These are phyloP conservation scores for Multifurca ochricompacta DNA, from an alignment of 768 basidiomycete species.

Conservation along the genomic window DNA sequence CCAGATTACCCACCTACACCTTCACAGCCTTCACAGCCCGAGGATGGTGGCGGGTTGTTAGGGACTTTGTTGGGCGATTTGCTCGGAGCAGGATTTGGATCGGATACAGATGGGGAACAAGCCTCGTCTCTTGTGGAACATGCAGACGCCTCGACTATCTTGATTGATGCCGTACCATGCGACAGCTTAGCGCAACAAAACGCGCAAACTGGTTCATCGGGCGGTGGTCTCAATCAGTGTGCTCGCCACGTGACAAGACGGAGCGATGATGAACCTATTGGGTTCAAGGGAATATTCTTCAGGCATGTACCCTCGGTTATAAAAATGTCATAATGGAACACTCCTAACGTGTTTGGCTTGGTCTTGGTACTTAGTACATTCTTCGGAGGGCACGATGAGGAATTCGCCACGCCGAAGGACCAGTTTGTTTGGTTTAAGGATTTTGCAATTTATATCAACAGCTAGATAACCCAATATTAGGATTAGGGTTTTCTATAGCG, in stretches of 20 bases:
- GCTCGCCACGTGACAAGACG: too few relatives aligned
- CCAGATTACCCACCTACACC: constrained; percentile 23
- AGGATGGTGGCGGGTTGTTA: background rate
- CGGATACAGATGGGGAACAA: background rate
- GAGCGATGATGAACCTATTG: constrained; percentile 26
- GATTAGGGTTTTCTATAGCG: too few relatives aligned
- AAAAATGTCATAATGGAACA: too few relatives aligned
- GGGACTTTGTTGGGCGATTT: background rate
- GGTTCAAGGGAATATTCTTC: constrained; percentile 58
- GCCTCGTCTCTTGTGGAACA: background rate
- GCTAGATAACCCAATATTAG: too few relatives aligned
- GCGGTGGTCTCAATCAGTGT: too few relatives aligned
- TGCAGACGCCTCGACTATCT: background rate
- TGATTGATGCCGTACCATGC: background rate
- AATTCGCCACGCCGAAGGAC: constrained; percentile 64
- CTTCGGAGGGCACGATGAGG: constrained; percentile 64
- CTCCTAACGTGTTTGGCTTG: background rate
- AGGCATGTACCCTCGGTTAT: constrained; percentile 37
- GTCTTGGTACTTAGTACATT: constrained; percentile 42
- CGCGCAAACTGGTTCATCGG: too few relatives aligned
- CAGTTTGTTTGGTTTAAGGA: constrained; percentile 75
- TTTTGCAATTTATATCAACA: constrained; percentile 39
- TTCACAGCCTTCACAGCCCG: background rate
- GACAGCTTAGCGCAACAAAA: background rate
- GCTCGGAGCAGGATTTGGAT: background rate